phyloP scores from a whole-genome alignment of 108 stramenopile species.

The Skeletonema potamos region DNA sequence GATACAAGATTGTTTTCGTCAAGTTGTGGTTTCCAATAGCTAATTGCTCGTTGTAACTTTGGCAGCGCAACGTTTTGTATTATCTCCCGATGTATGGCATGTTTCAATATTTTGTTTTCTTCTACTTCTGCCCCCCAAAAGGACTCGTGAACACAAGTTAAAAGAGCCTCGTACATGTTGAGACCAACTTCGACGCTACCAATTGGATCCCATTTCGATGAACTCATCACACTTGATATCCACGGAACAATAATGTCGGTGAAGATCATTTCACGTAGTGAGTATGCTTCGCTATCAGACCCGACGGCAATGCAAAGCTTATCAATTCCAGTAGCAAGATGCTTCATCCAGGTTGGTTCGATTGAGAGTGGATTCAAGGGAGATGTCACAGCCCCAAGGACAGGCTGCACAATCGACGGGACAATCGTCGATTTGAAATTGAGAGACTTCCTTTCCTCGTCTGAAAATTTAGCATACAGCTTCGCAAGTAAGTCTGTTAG shows the following conservation, averaged over 20 bases:
- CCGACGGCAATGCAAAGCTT: slow-evolving; percentile 22
- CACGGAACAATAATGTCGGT: slow-evolving; percentile 57
- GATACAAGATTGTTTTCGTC: slow-evolving; percentile 25
- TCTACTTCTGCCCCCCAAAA: slow-evolving; percentile 1
- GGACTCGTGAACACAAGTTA: slow-evolving; percentile 12
- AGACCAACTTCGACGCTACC: slow-evolving; percentile 47
- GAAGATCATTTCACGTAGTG: slow-evolving; percentile 48
- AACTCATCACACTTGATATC: slow-evolving; percentile 56
- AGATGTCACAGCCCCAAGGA: slow-evolving; percentile 45
- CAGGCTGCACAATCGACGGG: slow-evolving; percentile 67
- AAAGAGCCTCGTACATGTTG: slow-evolving; percentile 61
- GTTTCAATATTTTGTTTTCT: slow-evolving; percentile 32
- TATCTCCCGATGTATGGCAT: slow-evolving; percentile 31
- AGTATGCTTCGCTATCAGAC: slow-evolving; percentile 22
- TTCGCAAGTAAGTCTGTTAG: slow-evolving; percentile 10
- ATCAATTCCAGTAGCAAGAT: slow-evolving; percentile 29
- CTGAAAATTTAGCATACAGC: slow-evolving; percentile 40
- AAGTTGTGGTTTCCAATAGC: slow-evolving; percentile 58
- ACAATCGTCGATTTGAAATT: slow-evolving; percentile 62
- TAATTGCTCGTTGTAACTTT: slow-evolving; percentile 50
- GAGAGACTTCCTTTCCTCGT: slow-evolving; percentile 57
- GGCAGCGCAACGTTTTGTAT: slow-evolving; percentile 39
- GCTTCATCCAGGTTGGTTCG: slow-evolving; percentile 20
- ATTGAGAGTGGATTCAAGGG: slow-evolving; percentile 57
- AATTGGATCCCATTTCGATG: slow-evolving; percentile 72